Evolutionary conservation across 2,329 filamentous ascomycete species (phyloP).

Genomic region (Periconia macrospinosa): DNA sequence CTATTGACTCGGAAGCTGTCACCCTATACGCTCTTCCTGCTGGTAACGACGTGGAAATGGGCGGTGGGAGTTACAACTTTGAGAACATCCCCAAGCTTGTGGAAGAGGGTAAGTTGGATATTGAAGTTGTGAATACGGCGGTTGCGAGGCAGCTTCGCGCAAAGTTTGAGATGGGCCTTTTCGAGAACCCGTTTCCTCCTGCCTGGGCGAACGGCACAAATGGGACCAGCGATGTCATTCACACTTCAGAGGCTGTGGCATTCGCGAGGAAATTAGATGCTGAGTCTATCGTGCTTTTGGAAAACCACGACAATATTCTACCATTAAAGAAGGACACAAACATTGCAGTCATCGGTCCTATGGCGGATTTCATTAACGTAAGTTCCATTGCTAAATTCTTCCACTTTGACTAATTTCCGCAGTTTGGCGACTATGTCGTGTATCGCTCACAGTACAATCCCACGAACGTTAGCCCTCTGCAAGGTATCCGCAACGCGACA

Average conservation of each 20-base stretch:
- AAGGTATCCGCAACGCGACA: slow-evolving; percentile 64
- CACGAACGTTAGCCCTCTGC: slow-evolving; percentile 68
- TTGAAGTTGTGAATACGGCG: slow-evolving; percentile 64
- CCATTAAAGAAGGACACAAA: slow-evolving; percentile 68
- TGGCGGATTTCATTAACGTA: slow-evolving; percentile 72
- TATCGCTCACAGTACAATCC: slow-evolving; percentile 59
- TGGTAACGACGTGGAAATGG: slow-evolving; percentile 76
- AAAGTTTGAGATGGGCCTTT: slow-evolving; percentile 72
- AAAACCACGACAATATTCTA: slow-evolving; percentile 67
- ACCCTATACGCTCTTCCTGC: slow-evolving; percentile 66
- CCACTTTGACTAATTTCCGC: slow-evolving; percentile 18
- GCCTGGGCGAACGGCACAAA: slow-evolving; percentile 50
- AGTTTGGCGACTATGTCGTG: slow-evolving; percentile 76
- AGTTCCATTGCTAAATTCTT: slow-evolving; percentile 27
- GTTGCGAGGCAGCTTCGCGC: slow-evolving; percentile 66
- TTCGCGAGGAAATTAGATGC: slow-evolving; percentile 67
- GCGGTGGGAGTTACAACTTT: slow-evolving; percentile 71
- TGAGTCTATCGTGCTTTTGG: slow-evolving; percentile 72
- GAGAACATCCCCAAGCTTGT: slow-evolving; percentile 67
- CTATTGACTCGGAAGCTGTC: slow-evolving; percentile 67
- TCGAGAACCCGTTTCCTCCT: slow-evolving; percentile 68
- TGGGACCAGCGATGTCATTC: slow-evolving; percentile 61
- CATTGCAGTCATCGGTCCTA: slow-evolving; percentile 73
- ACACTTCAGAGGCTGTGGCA: slow-evolving; percentile 61
- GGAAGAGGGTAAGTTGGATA: slow-evolving; percentile 61